Evolutionary conservation across 169 alveolate species (phyloP), one percentile per base, ranked within the genome.

Genomic region (Miamiensis avidus): DNA sequence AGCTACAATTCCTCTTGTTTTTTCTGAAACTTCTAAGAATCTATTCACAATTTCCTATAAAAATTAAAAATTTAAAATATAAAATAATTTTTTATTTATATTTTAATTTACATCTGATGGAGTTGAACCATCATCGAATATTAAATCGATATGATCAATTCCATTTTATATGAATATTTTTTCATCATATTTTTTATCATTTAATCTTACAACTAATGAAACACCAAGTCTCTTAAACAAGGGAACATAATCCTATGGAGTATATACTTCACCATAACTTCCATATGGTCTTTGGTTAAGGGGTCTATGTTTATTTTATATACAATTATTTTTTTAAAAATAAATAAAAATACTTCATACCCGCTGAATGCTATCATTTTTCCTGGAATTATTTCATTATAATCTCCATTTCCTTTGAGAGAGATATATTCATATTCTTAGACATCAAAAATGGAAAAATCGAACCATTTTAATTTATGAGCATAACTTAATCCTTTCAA

Each of bases 311-410:
- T 29, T 15, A 76, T 4, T 29, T 76, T 29, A n/a, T 31, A 77
- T 31, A 31, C 72, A 32, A 32, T 0, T 27, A 0, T 26, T 33
- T 31, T 77, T 27, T 29, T 15, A 76, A 0, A 6, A 76, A 31
- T 25, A 25, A 0, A 77, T 33, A 1, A 33, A 16, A 32, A 65
- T 72, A 78, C n/a, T 30, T 82, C 72, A 27, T 94, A 94, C 6
- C 90, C 81, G 65, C 87, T 75, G 65, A 93, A 93, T 16, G 95
- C 94, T 20, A 90, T 69, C 34, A 93, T 85, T 82, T 93, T 89
- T 25, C 84, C 87, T 30, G 96, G 96, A 34, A 93, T 93, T n/a
- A 93, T 89, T 91, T 94, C 92, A 82, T 93, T 93, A 76, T 89
- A 27, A 85, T 93, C 95, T 16, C 96, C 91, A 85, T 91, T 89